Evolutionary conservation across 2,329 filamentous ascomycete genomes (phyloP).

Genomic region (Salinomyces thailandicus): DNA sequence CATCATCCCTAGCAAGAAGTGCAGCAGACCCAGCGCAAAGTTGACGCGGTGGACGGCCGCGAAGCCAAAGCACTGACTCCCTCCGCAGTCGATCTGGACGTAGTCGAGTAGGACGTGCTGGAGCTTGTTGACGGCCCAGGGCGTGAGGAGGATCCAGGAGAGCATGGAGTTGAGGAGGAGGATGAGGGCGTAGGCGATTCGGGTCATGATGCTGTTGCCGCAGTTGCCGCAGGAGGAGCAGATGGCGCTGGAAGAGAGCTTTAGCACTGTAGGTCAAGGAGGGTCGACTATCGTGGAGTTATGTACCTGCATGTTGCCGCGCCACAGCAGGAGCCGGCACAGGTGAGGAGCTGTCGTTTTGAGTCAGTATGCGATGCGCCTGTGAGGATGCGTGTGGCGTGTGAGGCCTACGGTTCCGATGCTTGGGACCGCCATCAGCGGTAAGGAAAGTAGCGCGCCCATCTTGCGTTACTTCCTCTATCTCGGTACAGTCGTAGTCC

Average conservation of each 20-base stretch:
- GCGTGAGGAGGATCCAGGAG: constrained; percentile 98
- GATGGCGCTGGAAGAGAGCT: constrained; percentile 54
- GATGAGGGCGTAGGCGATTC: constrained; percentile 75
- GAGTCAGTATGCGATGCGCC: constrained; percentile 7
- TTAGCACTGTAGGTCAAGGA: too few species aligned
- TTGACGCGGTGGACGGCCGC: constrained; percentile 96
- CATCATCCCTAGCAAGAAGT: constrained; percentile 72
- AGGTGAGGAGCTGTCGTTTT: constrained; percentile 54
- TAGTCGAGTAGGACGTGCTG: constrained; percentile 89
- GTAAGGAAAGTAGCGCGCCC: constrained; percentile 85
- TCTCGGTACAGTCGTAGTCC: too few species aligned
- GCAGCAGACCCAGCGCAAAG: constrained; percentile 90
- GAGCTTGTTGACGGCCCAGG: constrained; percentile 94
- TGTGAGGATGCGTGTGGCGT: constrained; percentile 2
- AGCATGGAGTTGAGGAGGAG: constrained; percentile 93
- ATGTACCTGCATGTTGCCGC: constrained; percentile 41
- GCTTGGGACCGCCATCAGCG: constrained; percentile 79
- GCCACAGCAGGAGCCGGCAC: constrained; percentile 85
- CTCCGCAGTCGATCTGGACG: constrained; percentile 79
- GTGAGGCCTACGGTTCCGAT: constrained; percentile 61
- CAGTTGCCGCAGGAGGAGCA: constrained; percentile 95
- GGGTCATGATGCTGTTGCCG: constrained; percentile 92
- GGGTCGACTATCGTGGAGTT: too few species aligned
- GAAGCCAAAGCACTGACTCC: constrained; percentile 87
- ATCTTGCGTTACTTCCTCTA: constrained; percentile 43